A percentile compares a stretch with the other conserved stretches of the same genome.
These are phyloP conservation scores for Ambrosiella xylebori DNA, from an alignment of 2,329 filamentous ascomycete species.

Conservation along the genomic window DNA sequence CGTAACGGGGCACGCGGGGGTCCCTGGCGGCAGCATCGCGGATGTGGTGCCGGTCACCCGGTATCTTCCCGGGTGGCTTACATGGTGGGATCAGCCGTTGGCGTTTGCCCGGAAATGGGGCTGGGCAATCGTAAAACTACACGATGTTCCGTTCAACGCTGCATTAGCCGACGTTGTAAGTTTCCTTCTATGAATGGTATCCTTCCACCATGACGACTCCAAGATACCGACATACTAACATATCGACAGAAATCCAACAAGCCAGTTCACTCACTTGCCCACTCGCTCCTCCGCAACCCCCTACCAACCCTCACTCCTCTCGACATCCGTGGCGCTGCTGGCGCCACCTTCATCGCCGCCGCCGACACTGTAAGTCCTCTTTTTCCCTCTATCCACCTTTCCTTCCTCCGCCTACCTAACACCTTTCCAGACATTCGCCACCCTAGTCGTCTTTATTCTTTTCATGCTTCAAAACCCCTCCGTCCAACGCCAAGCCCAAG, in stretches of 20 bases:
- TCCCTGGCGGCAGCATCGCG: slow-evolving; percentile 22
- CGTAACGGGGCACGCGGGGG: slow-evolving; percentile 19
- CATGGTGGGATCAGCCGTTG: neutral
- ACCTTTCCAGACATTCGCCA: slow-evolving; percentile 20
- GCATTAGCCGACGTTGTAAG: slow-evolving; percentile 14
- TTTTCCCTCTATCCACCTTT: neutral
- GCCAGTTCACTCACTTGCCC: slow-evolving; percentile 17
- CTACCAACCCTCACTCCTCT: slow-evolving; percentile 18
- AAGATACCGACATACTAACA: slow-evolving; percentile 17
- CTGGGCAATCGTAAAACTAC: slow-evolving; percentile 21
- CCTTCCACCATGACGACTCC: slow-evolving; percentile 12
- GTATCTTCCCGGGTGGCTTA: neutral
- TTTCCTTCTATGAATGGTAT: neutral
- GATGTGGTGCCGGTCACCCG: slow-evolving; percentile 26
- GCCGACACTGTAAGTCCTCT: slow-evolving; percentile 22
- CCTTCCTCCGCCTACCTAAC: neutral
- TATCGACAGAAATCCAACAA: slow-evolving; percentile 8
- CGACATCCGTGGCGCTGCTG: slow-evolving; percentile 33
- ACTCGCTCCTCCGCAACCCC: slow-evolving; percentile 15
- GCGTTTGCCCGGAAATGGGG: slow-evolving; percentile 21
- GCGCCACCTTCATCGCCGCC: slow-evolving; percentile 32
- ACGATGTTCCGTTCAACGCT: slow-evolving; percentile 19
- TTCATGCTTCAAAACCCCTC: slow-evolving; percentile 26
- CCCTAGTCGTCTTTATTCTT: slow-evolving; percentile 25
- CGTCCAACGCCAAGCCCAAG: slow-evolving; percentile 30